phyloP scores from a whole-genome alignment of 2,329 filamentous ascomycete species.

The Penicillium sp. region DNA sequence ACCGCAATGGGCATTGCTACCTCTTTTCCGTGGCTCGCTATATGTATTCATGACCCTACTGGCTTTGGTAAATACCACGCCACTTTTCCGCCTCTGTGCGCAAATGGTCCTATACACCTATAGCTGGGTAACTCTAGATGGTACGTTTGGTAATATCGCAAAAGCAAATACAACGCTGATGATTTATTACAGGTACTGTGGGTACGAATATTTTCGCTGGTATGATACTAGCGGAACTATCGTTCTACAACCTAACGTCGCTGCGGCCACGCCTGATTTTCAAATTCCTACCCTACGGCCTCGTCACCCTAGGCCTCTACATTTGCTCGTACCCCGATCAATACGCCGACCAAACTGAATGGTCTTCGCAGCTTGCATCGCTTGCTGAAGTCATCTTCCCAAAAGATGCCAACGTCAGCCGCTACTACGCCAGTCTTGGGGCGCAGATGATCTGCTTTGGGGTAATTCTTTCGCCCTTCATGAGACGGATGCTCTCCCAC shows the following conservation, averaged over 20 bases:
- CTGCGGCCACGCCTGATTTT: constrained; percentile 42
- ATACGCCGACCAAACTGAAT: constrained; percentile 53
- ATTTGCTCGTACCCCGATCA: constrained; percentile 62
- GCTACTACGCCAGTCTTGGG: constrained; percentile 53
- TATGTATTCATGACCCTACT: constrained; percentile 56
- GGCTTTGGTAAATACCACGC: constrained; percentile 52
- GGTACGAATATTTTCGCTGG: constrained; percentile 63
- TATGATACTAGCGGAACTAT: constrained; percentile 61
- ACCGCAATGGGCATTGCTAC: constrained; percentile 60
- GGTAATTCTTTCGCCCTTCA: constrained; percentile 53
- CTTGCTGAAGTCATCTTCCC: constrained; percentile 25
- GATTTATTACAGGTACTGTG: constrained; percentile 43
- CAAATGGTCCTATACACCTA: constrained; percentile 52
- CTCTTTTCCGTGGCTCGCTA: constrained; percentile 57
- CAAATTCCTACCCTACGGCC: constrained; percentile 49
- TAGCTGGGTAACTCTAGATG: constrained; percentile 38
- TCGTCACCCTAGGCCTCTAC: constrained; percentile 56
- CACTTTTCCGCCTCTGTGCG: constrained; percentile 52
- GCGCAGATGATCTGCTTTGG: constrained; percentile 52
- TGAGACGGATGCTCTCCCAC: constrained; percentile 56
- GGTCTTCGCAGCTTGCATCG: constrained; percentile 46
- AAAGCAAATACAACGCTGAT: background rate
- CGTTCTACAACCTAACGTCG: constrained; percentile 50
- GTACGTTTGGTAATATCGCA: constrained; percentile 14
- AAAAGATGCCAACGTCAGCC: constrained; percentile 49